phyloP scores from a whole-genome alignment of 164 flowering plant species.

The Sextonia rubra region DNA sequence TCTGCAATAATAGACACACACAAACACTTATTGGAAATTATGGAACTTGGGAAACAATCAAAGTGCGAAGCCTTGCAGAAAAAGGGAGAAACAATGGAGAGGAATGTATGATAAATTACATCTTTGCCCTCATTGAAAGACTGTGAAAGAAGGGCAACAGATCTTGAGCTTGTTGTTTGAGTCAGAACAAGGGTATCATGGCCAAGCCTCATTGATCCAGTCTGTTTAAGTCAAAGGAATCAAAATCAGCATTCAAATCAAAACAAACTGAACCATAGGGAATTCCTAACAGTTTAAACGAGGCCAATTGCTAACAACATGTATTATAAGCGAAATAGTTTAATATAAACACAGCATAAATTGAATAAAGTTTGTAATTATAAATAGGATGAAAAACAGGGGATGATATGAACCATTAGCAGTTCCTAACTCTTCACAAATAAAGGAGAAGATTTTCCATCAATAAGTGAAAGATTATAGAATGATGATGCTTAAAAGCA shows the following conservation, averaged over 20 bases:
- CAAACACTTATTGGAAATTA: background rate
- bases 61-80: background rate
- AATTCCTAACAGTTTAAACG: background rate
- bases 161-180: constrained; percentile 52
- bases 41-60: background rate
- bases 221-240: constrained; percentile 26
- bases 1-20: constrained; percentile 27
- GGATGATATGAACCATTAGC: background rate
- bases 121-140: constrained; percentile 55
- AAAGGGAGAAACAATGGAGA: background rate
- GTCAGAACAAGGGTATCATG: constrained; percentile 55
- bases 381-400: too few relatives aligned
- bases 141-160: constrained; percentile 58
- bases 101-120: constrained; percentile 20
- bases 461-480: background rate
- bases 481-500: background rate
- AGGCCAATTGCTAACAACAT: background rate
- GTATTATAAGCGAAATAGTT: background rate
- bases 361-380: too few relatives aligned
- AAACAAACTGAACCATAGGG: background rate
- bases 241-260: background rate
- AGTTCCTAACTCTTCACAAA: too few relatives aligned
- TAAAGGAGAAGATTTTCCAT: too few relatives aligned
- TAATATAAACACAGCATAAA: background rate
- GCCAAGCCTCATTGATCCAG: constrained; percentile 58